Evolutionary conservation across 139 green algal species (phyloP), one percentile per base, ranked within the genome.

Genomic region (Mychonastes homosphaera): DNA sequence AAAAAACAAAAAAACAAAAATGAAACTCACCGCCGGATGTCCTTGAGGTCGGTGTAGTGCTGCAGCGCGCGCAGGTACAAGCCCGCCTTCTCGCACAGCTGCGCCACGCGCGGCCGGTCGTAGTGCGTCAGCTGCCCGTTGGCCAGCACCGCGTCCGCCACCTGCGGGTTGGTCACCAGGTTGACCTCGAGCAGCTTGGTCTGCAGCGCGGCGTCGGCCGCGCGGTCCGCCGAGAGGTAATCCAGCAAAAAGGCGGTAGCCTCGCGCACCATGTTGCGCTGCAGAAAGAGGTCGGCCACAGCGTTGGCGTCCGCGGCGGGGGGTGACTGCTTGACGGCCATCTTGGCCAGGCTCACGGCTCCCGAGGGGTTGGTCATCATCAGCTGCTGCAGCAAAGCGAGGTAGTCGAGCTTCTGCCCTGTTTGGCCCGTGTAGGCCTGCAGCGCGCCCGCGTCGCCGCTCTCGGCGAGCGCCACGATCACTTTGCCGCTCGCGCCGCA

Each of bases 11-110:
- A n/a, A n/a, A n/a, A n/a, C n/a, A n/a, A n/a, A n/a, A n/a, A n/a
- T n/a, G n/a, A n/a, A n/a, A 21, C 33, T 39, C 34, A 32, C 46
- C 57, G 83, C 84, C 95, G 96, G 74, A 99, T 94, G 76, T 98
- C 92, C 15, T 77, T 62, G 21, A 99, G 79, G 65, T 99, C 93
- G 23, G 84, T 95, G 85, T 99, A 97, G 84, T 98, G 93, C 80
- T 97, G 87, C 73, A 99, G 79, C 10, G 92, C 93, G 32, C 91
- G 81, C 85, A 97, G 92, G 81, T 98, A 98, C 53, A 99, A 84
- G 3, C 92, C 92, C 3, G 91, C 88, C 81, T 98, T 98, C 77
- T 99, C 93, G 66, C 88, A 96, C 56, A 98, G 81, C 83, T 98
- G 90, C 23, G 90, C 91, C 39, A 98, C 84, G 55, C 91, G 82